Base-by-base conservation (phyloP, 768 basidiomycete species). In the Calvatia gigantea region DNA sequence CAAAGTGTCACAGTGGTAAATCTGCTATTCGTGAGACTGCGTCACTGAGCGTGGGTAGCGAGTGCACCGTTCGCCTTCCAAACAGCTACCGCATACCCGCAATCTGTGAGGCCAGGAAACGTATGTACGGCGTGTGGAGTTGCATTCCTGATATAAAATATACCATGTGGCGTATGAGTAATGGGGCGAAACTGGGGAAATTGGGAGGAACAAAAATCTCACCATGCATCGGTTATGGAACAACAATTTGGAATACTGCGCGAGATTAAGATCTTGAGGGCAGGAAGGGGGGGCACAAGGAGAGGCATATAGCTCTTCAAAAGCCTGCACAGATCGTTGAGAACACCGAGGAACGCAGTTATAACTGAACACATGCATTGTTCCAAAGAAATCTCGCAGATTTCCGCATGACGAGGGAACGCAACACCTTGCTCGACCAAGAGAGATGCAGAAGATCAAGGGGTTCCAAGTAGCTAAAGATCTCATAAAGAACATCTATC, bases 401-500 rank as follows among this genome's bases (percentile, higher is more conserved):
- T 15, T 60, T 60, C 7, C 59, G 57, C 50, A 72, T 57, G 25
- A 79, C 61, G 6, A 75, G 64, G 4, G 49, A 55, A 19, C 73
- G 69, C 43, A 78, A 61, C 1, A 53, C 62, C 59, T 73, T 72
- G 32, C 64, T 70, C 1, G 75, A 67, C 43, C 73, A 60, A 0
- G 74, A 69, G 6, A 79, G 65, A 51, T 67, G 63, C n/a, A 81
- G 64, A 8, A 80, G 62, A 56, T 80, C 76, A 12, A 63, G 27
- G n/a, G 76, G 75, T 27, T 69, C 57, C 6, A 79, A 63, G 32
- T 72, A 62, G 8, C 65, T 60, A 54, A 75, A 71, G 19, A 77
- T 73, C 68, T 80, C 68, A 8, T 66, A 60, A n/a, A 72, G 62
- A 4, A 72, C 60, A 41, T 74, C 72, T 23, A 73, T 35, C 9